Conservation (phyloP, 2,329 filamentous ascomycete species). For the Lasiodiplodia citricola region DNA sequence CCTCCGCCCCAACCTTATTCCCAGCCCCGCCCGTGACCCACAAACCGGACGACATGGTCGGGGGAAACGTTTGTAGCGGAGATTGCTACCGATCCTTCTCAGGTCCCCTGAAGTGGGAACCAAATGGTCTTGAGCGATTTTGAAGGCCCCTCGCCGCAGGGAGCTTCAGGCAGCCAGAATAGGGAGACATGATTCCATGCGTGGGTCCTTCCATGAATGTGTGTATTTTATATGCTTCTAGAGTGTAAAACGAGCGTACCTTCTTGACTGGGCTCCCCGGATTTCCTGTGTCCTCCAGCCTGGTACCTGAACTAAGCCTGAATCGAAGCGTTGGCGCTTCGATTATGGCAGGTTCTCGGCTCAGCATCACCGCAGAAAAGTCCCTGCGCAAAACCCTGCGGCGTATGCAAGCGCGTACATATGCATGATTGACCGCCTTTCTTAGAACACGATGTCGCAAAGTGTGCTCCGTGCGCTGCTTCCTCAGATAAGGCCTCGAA, state of each 20-base stretch:
- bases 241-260: background rate
- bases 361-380: background rate
- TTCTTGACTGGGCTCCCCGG: conserved; percentile 4
- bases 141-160: background rate
- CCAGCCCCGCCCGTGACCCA: conserved; percentile 1
- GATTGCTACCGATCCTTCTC: conserved; percentile 17
- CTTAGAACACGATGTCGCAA: background rate
- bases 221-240: background rate
- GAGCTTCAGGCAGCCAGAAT: background rate
- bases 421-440: conserved; percentile 16
- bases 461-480: background rate
- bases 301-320: conserved; percentile 7
- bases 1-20: conserved; percentile 3
- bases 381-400: background rate
- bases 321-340: conserved; percentile 4
- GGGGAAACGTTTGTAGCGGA: conserved; percentile 4
- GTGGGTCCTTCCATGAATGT: background rate
- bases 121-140: background rate
- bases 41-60: background rate
- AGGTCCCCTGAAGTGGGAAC: background rate
- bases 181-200: background rate
- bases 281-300: background rate
- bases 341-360: conserved; percentile 10
- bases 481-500: background rate
- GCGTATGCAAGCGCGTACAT: background rate